Base-by-base conservation (phyloP, 164 flowering plant species). In the Macadamia tetraphylla region DNA sequence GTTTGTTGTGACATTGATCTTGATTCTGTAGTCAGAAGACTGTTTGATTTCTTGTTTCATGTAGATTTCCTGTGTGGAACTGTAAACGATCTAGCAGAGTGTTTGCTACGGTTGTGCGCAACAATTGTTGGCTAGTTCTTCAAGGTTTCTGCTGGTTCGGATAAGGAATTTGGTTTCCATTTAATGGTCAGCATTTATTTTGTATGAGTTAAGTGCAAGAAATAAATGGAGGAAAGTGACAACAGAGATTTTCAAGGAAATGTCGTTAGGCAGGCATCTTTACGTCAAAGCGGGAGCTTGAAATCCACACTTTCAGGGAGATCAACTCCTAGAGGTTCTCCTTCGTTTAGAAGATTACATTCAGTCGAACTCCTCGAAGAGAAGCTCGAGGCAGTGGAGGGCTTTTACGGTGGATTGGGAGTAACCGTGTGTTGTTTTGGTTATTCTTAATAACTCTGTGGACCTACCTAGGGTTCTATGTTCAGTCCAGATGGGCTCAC, bases 401-500 rank as follows among this genome's bases (percentile, higher is more conserved):
- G 63, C 66, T 72, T 63, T 68, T 79, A 67, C 86, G 81, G 67
- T 90, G 88, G 86, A 82, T 91, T 53, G 73, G 90, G 46, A 82
- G 88, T 70, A 88, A 84, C 64, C 75, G 88, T 9, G 55, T 95
- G 61, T 74, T 92, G 58, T 86, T 80, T 63, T 95, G 98, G 99
- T 76, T 95, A 85, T 76, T 91, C 56, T 70, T 95, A 69, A 92
- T 95, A 51, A 88, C 97, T 63, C 90, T 95, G 8, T 95, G 99
- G 99, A 81, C 97, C 23, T 95, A 95, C 76, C 84, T 87, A 67
- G 99, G 89, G 15, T 95, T 95, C 67, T 87, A 84, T 73, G 81
- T 95, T 42, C 99, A 95, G 81, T 92, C 98, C 11, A 87, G 82
- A 73, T 95, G 98, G 99, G 98, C 98, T 58, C 99, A 95, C 78